Percentiles rank a stretch among this genome's conserved stretches.
These are phyloP conservation scores for Oryza coarctata DNA, from an alignment of 176 grass and related monocot genomes.

Conservation along the genomic window DNA sequence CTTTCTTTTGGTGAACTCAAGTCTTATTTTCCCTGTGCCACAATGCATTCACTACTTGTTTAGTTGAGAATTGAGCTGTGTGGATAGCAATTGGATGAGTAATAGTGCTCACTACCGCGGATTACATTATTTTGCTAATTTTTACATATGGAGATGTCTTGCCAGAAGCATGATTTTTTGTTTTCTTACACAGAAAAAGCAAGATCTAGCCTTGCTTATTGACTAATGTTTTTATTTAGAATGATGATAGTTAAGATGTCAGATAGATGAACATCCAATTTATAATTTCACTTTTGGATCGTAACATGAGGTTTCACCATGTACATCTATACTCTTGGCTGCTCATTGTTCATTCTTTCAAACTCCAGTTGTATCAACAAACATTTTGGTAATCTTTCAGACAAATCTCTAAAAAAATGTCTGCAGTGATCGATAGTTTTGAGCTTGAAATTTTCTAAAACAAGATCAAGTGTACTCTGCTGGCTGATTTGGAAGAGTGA, in stretches of 20 bases:
- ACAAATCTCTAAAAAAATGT: not conserved
- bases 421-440: not conserved
- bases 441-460: not conserved
- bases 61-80: not conserved
- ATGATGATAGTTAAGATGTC: not conserved
- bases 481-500: not conserved
- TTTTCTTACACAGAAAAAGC: not conserved
- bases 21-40: not conserved
- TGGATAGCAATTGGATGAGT: not conserved
- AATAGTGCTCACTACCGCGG: not conserved
- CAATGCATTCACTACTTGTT: not conserved
- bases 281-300: not conserved
- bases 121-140: not conserved
- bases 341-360: not conserved
- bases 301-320: not conserved
- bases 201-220: not conserved
- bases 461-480: not conserved
- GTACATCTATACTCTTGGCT: not conserved
- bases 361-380: not conserved
- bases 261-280: not conserved
- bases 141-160: not conserved
- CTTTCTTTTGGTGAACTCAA: not conserved
- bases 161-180: not conserved
- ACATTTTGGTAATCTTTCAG: not conserved
- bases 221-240: conserved; percentile 16